Evolutionary conservation across 495 filamentous ascomycete species (phyloP), one percentile per base, ranked within the genome.

Genomic region (Aspergillus taichungensis): DNA sequence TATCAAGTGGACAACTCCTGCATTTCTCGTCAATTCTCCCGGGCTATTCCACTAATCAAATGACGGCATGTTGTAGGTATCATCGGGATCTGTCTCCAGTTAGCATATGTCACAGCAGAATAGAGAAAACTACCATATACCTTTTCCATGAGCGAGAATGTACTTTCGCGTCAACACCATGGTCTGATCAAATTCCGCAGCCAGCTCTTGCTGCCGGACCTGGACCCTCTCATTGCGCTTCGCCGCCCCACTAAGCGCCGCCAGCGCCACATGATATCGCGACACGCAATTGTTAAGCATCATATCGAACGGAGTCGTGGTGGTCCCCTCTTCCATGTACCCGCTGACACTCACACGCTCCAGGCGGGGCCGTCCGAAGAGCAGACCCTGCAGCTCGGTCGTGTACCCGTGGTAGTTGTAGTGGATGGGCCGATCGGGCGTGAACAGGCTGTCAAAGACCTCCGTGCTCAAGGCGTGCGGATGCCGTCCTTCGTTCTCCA

Each of bases 391-490:
- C 49, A 87, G 49, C 53, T 85, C 82, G 12, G 71, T 70, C 8
- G 69, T 55, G 50, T 86, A 85, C 9, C 83, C 82, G 50, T 87
- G 83, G 50, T 85, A 87, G 61, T 87, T 88, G 65, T 86, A 80
- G 53, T 80, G 69, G 34, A 85, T 70, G 7, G 72, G 67, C 8
- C 50, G 62, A 46, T 85, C 78, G 0, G 54, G n/a, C 0, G 81
- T 84, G 56, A 87, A 85, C 8, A 87, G 56, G 1, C 69, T 62
- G 28, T 73, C 60, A 45, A 84, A 87, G 0, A 59, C 70, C n/a
- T 71, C 64, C 12, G 60, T 55, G 6, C 58, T 61, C 38, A 86
- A 56, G 8, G 79, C 68, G 49, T 87, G 83, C 7, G 83, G 83
- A 52, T 87, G 83, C 1, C 54, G 38, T 3, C 74, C 75, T 47